Base-by-base conservation (phyloP, 306 rosid species). In the Medicago arabica region DNA sequence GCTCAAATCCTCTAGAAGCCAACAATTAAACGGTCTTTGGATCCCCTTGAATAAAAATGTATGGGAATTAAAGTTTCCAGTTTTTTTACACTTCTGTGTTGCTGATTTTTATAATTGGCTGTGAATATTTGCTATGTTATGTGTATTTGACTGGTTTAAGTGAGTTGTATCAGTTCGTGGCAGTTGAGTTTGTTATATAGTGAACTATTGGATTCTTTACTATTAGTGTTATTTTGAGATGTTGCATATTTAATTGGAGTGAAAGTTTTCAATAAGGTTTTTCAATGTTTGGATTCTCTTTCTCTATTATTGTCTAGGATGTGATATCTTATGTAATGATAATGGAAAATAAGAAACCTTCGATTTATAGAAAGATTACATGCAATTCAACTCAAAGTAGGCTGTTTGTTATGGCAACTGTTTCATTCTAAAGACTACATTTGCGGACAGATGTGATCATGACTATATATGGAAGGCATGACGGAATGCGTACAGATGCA, bases 321-420 rank as follows among this genome's bases (percentile, higher is more conserved):
- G 69, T n/a, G 54, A 36, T 18, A 62, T n/a, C 8, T 50, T 64
- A 39, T 57, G 49, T 19, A 59, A 55, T 49, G 68, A 62, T 77
- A 6, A 3, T 71, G 39, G 71, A 23, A 39, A 18, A 23, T 59
- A 8, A 51, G 21, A 28, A 10, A 6, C 43, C 49, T 54, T 54
- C 4, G 55, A 64, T 55, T 79, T 54, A 70, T 49, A 25, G 68
- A 11, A 21, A 31, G 49, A 39, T 43, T 67, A 5, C 50, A 10
- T 15, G 34, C 59, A 69, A 39, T 34, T 66, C 16, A 11, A 31
- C 11, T 66, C 36, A 59, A 76, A 76, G 65, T 69, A 36, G 50
- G 16, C 67, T 19, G 53, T 28, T 31, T 57, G 64, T 25, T 62
- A 18, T 72, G 77, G 23, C 38, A 11, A 44, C 21, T 50, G 31